Conservation (phyloP, 225 moss, liverwort and hornwort genomes). For the Pseudisothecium myosuroides region DNA sequence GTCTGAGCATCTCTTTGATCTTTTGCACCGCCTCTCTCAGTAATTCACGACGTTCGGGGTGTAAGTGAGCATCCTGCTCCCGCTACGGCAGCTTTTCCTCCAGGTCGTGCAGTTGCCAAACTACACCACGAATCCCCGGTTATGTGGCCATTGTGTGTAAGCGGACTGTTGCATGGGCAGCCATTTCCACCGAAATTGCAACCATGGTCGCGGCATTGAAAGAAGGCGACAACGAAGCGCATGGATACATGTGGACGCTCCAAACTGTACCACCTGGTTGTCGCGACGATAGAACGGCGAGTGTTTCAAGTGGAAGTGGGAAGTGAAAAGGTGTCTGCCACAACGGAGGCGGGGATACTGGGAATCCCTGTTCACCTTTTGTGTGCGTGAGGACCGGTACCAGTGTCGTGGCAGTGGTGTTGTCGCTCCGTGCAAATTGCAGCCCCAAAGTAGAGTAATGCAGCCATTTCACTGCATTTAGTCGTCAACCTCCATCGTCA, state of each 20-base stretch:
- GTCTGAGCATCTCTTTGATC: background rate
- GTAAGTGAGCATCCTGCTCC: background rate
- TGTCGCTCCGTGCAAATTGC: background rate
- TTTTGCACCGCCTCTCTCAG: background rate
- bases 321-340: background rate
- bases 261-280: background rate
- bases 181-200: background rate
- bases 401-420: background rate
- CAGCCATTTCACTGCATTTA: background rate
- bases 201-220: background rate
- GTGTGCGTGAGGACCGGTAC: background rate
- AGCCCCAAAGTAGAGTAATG: background rate
- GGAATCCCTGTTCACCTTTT: background rate
- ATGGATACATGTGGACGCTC: background rate
- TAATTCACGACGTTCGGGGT: background rate
- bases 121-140: background rate
- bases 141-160: background rate
- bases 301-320: background rate
- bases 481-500: background rate
- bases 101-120: background rate
- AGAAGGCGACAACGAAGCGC: background rate
- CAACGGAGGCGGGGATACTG: background rate
- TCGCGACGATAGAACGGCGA: background rate
- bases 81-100: background rate
- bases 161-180: background rate